Evolutionary conservation across 805 yeast species (phyloP).

Genomic region (Nakazawaea laoshanensis): DNA sequence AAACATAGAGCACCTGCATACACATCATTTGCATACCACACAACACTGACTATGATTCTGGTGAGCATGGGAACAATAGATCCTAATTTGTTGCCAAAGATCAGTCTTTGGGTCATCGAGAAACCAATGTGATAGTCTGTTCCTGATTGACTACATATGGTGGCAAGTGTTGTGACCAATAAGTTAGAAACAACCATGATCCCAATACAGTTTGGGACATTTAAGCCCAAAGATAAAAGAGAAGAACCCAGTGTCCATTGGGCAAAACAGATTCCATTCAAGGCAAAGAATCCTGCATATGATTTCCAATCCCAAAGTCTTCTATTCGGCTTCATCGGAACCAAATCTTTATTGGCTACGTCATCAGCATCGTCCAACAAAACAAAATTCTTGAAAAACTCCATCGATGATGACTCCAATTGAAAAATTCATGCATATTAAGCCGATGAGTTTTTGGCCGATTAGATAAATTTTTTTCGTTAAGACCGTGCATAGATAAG

Average conservation of each 20-base stretch:
- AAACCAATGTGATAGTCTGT: constrained; percentile 41
- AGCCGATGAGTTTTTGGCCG: too few relatives aligned
- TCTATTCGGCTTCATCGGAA: constrained; percentile 33
- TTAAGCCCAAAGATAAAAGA: constrained; percentile 33
- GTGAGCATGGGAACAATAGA: constrained; percentile 30
- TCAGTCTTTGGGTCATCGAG: constrained; percentile 31
- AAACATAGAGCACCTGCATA: constrained; percentile 35
- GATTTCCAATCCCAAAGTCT: constrained; percentile 37
- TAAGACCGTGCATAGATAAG: too few relatives aligned
- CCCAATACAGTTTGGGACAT: constrained; percentile 35
- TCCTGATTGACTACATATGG: constrained; percentile 39
- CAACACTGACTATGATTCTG: constrained; percentile 19
- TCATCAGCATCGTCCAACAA: background rate
- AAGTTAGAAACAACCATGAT: constrained; percentile 36
- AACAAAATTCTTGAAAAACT: too few relatives aligned
- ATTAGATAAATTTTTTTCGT: too few relatives aligned
- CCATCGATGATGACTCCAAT: too few relatives aligned
- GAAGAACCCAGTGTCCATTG: constrained; percentile 29
- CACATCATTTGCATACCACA: constrained; percentile 19
- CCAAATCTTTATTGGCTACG: constrained; percentile 27
- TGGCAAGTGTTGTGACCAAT: constrained; percentile 31
- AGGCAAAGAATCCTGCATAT: constrained; percentile 33
- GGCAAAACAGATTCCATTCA: constrained; percentile 21
- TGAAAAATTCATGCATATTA: too few relatives aligned
- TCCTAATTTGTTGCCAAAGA: constrained; percentile 38